These are phyloP conservation scores for Flueggea neowawraea DNA, from an alignment of 441 rosid species.

Conservation along the genomic window DNA sequence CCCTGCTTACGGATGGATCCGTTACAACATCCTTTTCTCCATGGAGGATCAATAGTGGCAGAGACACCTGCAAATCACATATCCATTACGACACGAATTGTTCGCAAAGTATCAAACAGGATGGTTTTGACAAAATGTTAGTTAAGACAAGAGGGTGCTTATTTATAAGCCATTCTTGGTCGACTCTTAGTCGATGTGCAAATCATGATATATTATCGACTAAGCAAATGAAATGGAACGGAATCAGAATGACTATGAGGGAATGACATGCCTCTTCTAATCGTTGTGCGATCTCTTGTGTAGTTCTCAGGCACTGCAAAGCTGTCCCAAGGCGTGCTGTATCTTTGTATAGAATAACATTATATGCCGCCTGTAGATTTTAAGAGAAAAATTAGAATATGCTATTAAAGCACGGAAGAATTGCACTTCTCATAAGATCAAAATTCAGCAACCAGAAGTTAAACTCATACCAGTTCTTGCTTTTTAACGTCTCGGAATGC, in stretches of 20 bases:
- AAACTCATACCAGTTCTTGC: slow-evolving; percentile 47
- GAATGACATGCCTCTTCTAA: slow-evolving; percentile 44
- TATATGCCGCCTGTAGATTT: slow-evolving; percentile 75
- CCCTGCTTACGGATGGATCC: slow-evolving; percentile 83
- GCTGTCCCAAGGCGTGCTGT: slow-evolving; percentile 79
- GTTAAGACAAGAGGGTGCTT: too few species aligned
- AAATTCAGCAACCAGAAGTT: background rate
- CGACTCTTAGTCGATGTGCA: too few species aligned
- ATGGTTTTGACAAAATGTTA: too few species aligned
- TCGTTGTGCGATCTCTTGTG: slow-evolving; percentile 63
- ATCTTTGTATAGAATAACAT: slow-evolving; percentile 69
- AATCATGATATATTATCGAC: too few species aligned
- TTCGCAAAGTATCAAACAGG: too few species aligned
- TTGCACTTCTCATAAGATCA: too few species aligned
- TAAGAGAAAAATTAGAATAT: background rate
- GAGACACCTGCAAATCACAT: slow-evolving; percentile 59
- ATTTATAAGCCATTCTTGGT: too few species aligned
- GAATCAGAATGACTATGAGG: background rate
- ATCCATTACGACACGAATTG: too few species aligned
- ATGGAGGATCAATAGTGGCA: slow-evolving; percentile 76
- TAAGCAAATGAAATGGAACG: too few species aligned
- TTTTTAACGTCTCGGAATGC: slow-evolving; percentile 68
- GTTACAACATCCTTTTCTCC: slow-evolving; percentile 81
- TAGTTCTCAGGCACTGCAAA: slow-evolving; percentile 66
- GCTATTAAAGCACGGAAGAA: too few species aligned